Percentiles rank a stretch among this genome's conserved stretches.
These are phyloP conservation scores for Candida rishiriensis DNA, from an alignment of 805 yeast genomes.

Conservation along the genomic window DNA sequence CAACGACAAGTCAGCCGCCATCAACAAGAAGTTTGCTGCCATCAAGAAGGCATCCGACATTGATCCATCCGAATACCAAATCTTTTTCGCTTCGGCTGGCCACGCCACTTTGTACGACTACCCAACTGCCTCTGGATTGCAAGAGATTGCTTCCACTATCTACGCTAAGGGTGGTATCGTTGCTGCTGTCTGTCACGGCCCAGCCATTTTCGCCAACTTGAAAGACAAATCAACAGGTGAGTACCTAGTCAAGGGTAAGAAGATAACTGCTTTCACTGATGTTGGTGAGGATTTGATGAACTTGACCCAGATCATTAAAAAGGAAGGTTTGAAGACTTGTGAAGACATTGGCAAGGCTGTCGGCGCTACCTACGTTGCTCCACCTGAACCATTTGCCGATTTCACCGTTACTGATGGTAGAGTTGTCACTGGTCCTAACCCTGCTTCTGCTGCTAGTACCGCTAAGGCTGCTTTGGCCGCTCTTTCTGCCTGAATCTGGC, in stretches of 20 bases:
- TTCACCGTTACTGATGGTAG: conserved; percentile 51
- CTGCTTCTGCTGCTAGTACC: conserved; percentile 22
- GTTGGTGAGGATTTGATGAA: conserved; percentile 42
- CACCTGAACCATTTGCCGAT: conserved; percentile 49
- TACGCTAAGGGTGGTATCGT: conserved; percentile 51
- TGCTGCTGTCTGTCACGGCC: conserved; percentile 67
- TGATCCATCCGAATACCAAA: conserved; percentile 42
- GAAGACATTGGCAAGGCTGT: conserved; percentile 33
- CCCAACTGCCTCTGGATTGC: conserved; percentile 38
- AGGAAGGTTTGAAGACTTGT: conserved; percentile 31
- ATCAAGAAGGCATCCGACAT: conserved; percentile 47
- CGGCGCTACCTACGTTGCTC: conserved; percentile 43
- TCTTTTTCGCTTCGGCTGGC: conserved; percentile 63
- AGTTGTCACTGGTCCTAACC: conserved; percentile 63
- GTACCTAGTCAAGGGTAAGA: conserved; percentile 45
- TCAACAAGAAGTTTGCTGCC: conserved; percentile 33
- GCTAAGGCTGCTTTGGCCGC: conserved; percentile 7
- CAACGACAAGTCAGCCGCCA: conserved; percentile 36
- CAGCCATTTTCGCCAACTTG: conserved; percentile 50
- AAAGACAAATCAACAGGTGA: conserved; percentile 38
- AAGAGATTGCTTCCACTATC: conserved; percentile 40
- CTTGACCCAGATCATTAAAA: conserved; percentile 25
- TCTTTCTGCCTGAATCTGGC: background rate
- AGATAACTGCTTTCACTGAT: conserved; percentile 58
- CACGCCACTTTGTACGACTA: conserved; percentile 58